Percentiles rank a stretch among this genome's conserved stretches.
Conservation (phyloP, 441 rosid species). For the Capsella rubella region DNA sequence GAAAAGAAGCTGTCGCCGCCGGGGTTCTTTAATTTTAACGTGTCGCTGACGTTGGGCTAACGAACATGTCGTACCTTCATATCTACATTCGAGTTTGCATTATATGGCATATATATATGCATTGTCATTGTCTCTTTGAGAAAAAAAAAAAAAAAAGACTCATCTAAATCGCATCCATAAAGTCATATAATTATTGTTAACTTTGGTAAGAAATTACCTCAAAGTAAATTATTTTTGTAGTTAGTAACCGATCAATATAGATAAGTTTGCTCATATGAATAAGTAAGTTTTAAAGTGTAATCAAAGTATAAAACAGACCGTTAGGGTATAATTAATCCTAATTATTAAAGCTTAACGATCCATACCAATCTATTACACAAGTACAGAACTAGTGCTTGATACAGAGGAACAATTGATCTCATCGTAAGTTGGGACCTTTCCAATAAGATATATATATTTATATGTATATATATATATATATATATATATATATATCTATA, state of each 20-base stretch:
- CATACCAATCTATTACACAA: constrained; percentile 32
- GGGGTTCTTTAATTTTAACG: too few relatives aligned
- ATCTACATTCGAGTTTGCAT: too few relatives aligned
- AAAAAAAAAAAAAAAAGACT: too few relatives aligned
- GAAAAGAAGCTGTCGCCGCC: too few relatives aligned
- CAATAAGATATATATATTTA: not conserved
- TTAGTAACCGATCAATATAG: not conserved
- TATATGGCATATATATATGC: too few relatives aligned
- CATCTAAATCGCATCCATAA: not conserved
- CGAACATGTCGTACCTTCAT: too few relatives aligned
- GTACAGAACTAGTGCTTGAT: constrained; percentile 38
- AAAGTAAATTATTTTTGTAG: not conserved
- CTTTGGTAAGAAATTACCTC: not conserved
- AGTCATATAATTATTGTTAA: not conserved
- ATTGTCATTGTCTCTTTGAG: too few relatives aligned
- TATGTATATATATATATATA: not conserved
- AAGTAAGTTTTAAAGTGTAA: not conserved
- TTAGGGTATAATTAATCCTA: constrained; percentile 3
- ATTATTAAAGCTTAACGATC: constrained; percentile 29
- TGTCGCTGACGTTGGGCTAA: too few relatives aligned
- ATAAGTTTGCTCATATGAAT: not conserved
- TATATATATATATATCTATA: not conserved
- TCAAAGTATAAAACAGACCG: constrained; percentile 12
- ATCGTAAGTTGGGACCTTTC: constrained; percentile 44
- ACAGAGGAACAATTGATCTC: constrained; percentile 49